Evolutionary conservation across 257 asterid species (phyloP).

Genomic region (Solanum stenotomum): DNA sequence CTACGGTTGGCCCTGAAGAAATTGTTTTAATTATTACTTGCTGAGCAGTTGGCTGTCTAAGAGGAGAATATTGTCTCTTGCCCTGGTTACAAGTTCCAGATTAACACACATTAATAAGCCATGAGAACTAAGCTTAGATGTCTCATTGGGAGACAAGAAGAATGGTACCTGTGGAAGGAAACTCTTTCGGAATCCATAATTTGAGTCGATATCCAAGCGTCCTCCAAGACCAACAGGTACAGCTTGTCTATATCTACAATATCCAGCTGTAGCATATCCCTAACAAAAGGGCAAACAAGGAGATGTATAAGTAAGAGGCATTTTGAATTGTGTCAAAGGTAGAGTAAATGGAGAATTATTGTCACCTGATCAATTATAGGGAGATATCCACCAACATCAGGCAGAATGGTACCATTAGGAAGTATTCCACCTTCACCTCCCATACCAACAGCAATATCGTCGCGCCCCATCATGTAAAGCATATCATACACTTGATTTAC

Average conservation of each 20-base stretch:
- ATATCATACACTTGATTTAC: slow-evolving; percentile 72
- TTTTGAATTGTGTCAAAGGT: not conserved
- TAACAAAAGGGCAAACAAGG: slow-evolving; percentile 2
- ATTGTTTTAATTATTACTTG: slow-evolving; percentile 57
- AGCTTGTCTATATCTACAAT: slow-evolving; percentile 80
- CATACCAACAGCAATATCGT: slow-evolving; percentile 73
- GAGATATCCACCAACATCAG: slow-evolving; percentile 82
- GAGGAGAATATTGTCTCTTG: slow-evolving; percentile 53
- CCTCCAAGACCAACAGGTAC: slow-evolving; percentile 72
- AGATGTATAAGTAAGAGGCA: not conserved
- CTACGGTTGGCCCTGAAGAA: slow-evolving; percentile 60
- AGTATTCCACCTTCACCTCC: slow-evolving; percentile 92
- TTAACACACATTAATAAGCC: not conserved
- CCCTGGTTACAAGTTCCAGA: slow-evolving; percentile 38
- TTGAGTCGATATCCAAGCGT: slow-evolving; percentile 58
- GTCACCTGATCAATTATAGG: slow-evolving; percentile 81
- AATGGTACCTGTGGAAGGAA: slow-evolving; percentile 72
- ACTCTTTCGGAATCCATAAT: slow-evolving; percentile 58
- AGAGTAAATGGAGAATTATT: not conserved
- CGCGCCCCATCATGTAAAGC: slow-evolving; percentile 92
- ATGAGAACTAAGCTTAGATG: not conserved
- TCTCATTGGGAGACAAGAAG: not conserved
- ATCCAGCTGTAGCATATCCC: slow-evolving; percentile 68
- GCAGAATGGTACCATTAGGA: slow-evolving; percentile 54
- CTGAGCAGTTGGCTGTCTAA: slow-evolving; percentile 71